Evolutionary conservation across 1,139 yeast species (phyloP).

Genomic region (Taphrina confusa): DNA sequence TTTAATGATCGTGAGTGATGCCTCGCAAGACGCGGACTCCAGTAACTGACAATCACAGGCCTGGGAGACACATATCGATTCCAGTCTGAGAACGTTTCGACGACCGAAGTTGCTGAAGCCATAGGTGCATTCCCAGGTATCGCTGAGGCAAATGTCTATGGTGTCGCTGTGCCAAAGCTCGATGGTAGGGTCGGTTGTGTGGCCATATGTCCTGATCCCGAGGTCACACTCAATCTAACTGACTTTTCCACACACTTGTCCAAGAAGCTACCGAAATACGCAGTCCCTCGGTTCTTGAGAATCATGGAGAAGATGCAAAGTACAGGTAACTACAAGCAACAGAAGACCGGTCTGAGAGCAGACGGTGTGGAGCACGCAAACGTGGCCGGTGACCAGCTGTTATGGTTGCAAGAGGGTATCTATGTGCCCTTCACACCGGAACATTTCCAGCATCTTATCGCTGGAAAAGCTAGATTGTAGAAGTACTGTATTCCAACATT

Average conservation of each 20-base stretch:
- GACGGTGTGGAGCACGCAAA: constrained; percentile 29
- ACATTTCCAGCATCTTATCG: constrained; percentile 12
- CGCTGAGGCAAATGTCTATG: constrained; percentile 80
- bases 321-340: constrained; percentile 83
- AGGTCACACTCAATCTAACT: constrained; percentile 45
- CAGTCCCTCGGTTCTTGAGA: constrained; percentile 81
- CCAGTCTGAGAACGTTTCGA: constrained; percentile 94
- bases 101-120: constrained; percentile 91
- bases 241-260: constrained; percentile 51
- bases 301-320: constrained; percentile 62
- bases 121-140: constrained; percentile 51
- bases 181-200: constrained; percentile 97
- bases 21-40: background rate
- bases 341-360: constrained; percentile 54
- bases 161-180: constrained; percentile 79
- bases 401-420: constrained; percentile 21
- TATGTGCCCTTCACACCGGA: constrained; percentile 15
- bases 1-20: constrained; percentile 70
- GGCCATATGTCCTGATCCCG: constrained; percentile 60
- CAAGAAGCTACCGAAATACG: constrained; percentile 72
- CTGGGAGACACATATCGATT: constrained; percentile 95
- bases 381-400: constrained; percentile 13
- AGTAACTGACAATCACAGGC: background rate
- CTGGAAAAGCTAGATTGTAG: constrained; percentile 22
- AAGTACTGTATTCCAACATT: background rate